These are phyloP conservation scores for Saturnispora bothae DNA, from an alignment of 805 yeast genomes.

Conservation along the genomic window DNA sequence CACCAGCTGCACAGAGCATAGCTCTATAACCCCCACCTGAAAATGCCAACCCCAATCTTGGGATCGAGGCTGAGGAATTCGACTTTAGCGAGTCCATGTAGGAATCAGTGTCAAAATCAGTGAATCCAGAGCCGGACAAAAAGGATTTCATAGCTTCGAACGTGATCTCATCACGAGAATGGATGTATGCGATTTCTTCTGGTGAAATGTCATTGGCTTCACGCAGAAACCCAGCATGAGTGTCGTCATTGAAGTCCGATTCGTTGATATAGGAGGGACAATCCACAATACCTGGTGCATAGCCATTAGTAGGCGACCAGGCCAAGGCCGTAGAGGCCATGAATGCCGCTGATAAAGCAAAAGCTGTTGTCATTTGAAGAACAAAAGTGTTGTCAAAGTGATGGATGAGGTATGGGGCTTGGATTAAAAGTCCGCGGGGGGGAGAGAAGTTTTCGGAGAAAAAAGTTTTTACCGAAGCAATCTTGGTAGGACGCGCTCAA, in stretches of 20 bases:
- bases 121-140: constrained; percentile 35
- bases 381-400: too few relatives aligned
- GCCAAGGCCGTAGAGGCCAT: constrained; percentile 11
- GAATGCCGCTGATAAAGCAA: background rate
- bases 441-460: too few relatives aligned
- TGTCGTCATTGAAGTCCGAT: constrained; percentile 10
- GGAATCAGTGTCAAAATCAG: constrained; percentile 36
- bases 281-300: constrained; percentile 49
- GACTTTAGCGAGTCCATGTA: constrained; percentile 28
- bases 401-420: too few relatives aligned
- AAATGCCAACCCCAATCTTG: constrained; percentile 48
- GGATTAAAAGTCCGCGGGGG: too few relatives aligned
- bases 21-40: constrained; percentile 92
- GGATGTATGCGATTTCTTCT: constrained; percentile 44
- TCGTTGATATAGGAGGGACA: constrained; percentile 36
- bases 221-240: constrained; percentile 27
- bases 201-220: constrained; percentile 37
- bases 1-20: constrained; percentile 79
- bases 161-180: constrained; percentile 36
- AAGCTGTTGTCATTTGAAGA: background rate
- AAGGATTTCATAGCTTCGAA: constrained; percentile 36
- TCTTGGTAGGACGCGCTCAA: too few relatives aligned
- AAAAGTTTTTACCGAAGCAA: too few relatives aligned
- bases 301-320: constrained; percentile 49
- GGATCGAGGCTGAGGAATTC: constrained; percentile 28